Evolutionary conservation across 805 yeast species (phyloP).

Genomic region (Metschnikowia picachoensis): DNA sequence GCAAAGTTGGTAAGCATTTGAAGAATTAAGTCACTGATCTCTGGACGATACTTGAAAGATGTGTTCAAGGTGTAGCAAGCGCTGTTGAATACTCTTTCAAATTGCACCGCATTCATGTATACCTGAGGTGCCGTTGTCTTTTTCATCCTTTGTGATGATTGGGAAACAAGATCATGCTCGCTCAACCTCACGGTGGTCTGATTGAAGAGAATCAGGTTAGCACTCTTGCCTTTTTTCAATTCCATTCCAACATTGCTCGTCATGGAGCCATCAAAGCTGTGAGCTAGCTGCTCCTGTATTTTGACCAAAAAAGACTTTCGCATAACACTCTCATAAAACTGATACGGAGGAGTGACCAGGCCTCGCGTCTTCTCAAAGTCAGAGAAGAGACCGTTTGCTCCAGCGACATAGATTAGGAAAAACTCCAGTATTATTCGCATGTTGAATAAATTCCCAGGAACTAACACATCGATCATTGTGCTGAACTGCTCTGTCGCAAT

Average conservation of each 20-base stretch:
- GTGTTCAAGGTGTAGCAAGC: constrained; percentile 56
- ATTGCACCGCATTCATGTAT: constrained; percentile 43
- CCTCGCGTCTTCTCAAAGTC: constrained; percentile 14
- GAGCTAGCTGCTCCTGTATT: constrained; percentile 52
- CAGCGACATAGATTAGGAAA: constrained; percentile 63
- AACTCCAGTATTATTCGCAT: constrained; percentile 77
- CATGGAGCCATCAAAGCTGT: constrained; percentile 45
- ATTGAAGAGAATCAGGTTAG: constrained; percentile 5
- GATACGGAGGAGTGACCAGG: constrained; percentile 21
- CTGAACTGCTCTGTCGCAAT: constrained; percentile 56
- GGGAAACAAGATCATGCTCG: constrained; percentile 4
- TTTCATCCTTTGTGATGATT: constrained; percentile 1
- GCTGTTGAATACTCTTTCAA: constrained; percentile 44
- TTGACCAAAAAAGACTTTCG: constrained; percentile 58
- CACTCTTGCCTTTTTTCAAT: constrained; percentile 2
- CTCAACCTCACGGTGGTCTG: constrained; percentile 6
- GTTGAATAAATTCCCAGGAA: constrained; percentile 69
- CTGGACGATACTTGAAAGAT: constrained; percentile 53
- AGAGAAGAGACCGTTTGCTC: constrained; percentile 38
- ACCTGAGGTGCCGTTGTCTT: constrained; percentile 15
- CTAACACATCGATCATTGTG: constrained; percentile 58
- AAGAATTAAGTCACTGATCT: constrained; percentile 46
- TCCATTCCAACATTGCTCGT: constrained; percentile 9
- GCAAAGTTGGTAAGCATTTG: constrained; percentile 35
- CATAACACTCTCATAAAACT: constrained; percentile 65